phyloP scores from a whole-genome alignment of 768 basidiomycete species.

The Sutorius australiensis region DNA sequence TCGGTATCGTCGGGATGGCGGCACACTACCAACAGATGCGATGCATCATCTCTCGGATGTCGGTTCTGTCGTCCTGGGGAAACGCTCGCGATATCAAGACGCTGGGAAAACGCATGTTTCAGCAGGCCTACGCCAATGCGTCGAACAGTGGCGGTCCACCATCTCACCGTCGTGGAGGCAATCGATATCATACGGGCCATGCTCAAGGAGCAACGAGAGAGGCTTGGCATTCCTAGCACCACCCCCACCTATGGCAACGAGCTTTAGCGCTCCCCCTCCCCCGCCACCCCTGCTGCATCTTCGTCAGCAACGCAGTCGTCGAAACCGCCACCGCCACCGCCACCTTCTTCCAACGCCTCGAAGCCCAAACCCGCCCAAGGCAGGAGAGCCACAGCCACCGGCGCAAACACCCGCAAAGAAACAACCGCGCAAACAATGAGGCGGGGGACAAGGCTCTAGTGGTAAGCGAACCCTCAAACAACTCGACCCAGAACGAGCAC shows the following conservation, averaged over 20 bases:
- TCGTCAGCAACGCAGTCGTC: slow-evolving; percentile 16
- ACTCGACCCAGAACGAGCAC: not conserved
- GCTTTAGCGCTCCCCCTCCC: slow-evolving; percentile 17
- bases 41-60: slow-evolving; percentile 35
- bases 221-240: slow-evolving; percentile 24
- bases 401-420: slow-evolving; percentile 12
- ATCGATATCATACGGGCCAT: slow-evolving; percentile 11
- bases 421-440: slow-evolving; percentile 2
- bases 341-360: not conserved
- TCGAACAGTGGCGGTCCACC: slow-evolving; percentile 1
- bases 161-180: not conserved
- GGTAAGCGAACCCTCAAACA: not conserved
- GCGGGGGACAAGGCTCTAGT: not conserved
- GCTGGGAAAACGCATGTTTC: slow-evolving; percentile 31
- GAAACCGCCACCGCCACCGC: not conserved
- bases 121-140: slow-evolving; percentile 12
- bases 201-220: slow-evolving; percentile 18
- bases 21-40: slow-evolving; percentile 10
- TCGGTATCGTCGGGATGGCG: slow-evolving; percentile 36
- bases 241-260: slow-evolving; percentile 18
- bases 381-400: slow-evolving; percentile 1
- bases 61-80: slow-evolving; percentile 55
- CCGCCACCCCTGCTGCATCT: slow-evolving; percentile 19
- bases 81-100: slow-evolving; percentile 65
- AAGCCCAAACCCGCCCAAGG: slow-evolving; percentile 3